Evolutionary conservation across 139 green algal genomes (phyloP).

Genomic region (Micromonas pusilla): DNA sequence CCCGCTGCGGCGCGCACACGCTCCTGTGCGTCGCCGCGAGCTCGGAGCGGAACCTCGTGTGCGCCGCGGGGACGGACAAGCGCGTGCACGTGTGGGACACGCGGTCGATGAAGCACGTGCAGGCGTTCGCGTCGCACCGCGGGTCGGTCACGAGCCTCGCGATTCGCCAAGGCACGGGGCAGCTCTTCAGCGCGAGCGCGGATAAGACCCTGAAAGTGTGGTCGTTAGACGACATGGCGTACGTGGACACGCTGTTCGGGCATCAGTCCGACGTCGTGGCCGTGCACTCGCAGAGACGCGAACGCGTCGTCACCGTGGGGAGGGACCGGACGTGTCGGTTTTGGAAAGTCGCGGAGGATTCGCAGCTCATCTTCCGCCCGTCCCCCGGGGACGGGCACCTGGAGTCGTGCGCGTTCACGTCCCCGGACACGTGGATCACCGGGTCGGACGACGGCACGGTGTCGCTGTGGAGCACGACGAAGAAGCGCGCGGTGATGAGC

Average conservation of each 20-base stretch:
- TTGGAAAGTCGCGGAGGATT: constrained; percentile 96
- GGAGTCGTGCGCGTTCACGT: constrained; percentile 55
- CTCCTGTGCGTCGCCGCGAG: constrained; percentile 63
- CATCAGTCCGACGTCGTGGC: constrained; percentile 55
- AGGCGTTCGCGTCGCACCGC: constrained; percentile 59
- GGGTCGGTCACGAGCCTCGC: constrained; percentile 64
- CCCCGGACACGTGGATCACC: constrained; percentile 70
- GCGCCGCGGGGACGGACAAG: constrained; percentile 66
- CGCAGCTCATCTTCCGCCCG: constrained; percentile 84
- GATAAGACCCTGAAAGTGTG: constrained; percentile 86
- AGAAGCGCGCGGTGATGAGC: constrained; percentile 66
- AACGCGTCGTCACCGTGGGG: constrained; percentile 66
- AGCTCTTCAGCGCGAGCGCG: constrained; percentile 64
- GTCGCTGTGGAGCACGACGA: constrained; percentile 48
- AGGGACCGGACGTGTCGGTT: constrained; percentile 78
- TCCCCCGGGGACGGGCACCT: constrained; percentile 38
- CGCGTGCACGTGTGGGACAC: constrained; percentile 82
- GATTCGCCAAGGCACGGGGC: constrained; percentile 73
- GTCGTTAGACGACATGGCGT: constrained; percentile 83
- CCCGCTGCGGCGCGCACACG: background rate
- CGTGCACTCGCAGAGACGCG: constrained; percentile 58
- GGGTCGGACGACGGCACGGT: constrained; percentile 60
- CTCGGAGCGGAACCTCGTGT: constrained; percentile 64
- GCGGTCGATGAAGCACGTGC: constrained; percentile 37
- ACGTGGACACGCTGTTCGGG: constrained; percentile 85